phyloP scores from a whole-genome alignment of 192 early-diverging fungal species.

The Podila minutissima region DNA sequence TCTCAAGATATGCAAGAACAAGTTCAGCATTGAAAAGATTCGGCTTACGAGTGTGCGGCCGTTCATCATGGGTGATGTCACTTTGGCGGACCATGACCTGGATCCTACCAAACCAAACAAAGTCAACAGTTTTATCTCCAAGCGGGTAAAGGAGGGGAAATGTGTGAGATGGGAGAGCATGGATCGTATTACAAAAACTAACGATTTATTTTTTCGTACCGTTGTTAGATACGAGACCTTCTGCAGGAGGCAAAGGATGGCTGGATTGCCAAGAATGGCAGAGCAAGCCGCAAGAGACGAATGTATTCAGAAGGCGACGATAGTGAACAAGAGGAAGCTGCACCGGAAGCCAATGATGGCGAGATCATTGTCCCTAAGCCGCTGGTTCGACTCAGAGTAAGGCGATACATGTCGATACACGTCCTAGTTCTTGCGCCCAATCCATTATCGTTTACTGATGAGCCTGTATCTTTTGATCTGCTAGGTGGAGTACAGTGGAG shows the following conservation, averaged over 20 bases:
- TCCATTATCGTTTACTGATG: too few species aligned
- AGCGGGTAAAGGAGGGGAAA: constrained; percentile 47
- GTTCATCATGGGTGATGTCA: constrained; percentile 81
- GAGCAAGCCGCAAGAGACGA: constrained; percentile 16
- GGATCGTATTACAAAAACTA: not conserved
- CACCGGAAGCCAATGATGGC: not conserved
- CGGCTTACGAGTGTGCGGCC: constrained; percentile 85
- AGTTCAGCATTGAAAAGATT: constrained; percentile 81
- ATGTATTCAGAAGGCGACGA: constrained; percentile 44
- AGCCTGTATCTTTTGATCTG: too few species aligned
- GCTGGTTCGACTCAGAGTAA: constrained; percentile 75
- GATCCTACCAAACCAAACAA: constrained; percentile 62
- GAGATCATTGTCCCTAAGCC: constrained; percentile 58
- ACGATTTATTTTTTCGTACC: not conserved
- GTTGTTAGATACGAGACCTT: constrained; percentile 62
- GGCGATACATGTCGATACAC: too few species aligned
- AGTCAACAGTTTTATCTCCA: constrained; percentile 62
- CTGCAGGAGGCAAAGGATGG: constrained; percentile 71
- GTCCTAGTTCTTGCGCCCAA: too few species aligned
- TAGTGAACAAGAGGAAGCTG: constrained; percentile 32
- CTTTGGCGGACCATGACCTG: constrained; percentile 61
- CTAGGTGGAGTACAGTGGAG: constrained; percentile 87
- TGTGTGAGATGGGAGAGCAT: not conserved
- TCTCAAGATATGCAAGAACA: constrained; percentile 70
- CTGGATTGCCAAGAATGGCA: constrained; percentile 60